Percentiles rank a stretch among this genome's conserved stretches.
phyloP scores from a whole-genome alignment of 1,284 basidiomycete genomes.

The Ganoderma lingzhi region DNA sequence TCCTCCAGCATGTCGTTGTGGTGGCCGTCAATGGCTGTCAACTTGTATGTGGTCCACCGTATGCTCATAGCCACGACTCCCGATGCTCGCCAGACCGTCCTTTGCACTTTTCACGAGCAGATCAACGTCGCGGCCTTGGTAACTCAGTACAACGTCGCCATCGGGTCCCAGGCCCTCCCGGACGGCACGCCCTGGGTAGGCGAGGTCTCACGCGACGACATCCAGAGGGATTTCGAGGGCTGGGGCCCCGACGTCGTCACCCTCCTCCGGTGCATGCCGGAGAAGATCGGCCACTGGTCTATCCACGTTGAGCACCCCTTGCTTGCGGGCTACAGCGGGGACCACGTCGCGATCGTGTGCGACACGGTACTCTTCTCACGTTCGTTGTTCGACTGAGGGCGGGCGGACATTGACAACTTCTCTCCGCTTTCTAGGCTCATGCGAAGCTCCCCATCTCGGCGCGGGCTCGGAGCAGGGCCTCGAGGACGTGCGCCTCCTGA shows the following conservation, averaged over 20 bases:
- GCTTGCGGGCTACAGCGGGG: constrained; percentile 55
- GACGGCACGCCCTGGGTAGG: constrained; percentile 55
- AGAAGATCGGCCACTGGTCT: constrained; percentile 63
- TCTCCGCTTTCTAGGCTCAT: constrained; percentile 51
- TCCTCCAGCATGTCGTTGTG: constrained; percentile 60
- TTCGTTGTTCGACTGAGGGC: too few species aligned
- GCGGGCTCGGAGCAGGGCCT: constrained; percentile 70
- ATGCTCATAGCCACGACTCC: not conserved
- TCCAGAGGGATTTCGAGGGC: constrained; percentile 54
- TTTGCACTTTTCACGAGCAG: constrained; percentile 35
- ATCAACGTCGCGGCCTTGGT: constrained; percentile 64
- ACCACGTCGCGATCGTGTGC: constrained; percentile 60
- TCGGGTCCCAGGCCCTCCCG: constrained; percentile 47
- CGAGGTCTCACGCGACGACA: constrained; percentile 49
- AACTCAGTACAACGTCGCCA: constrained; percentile 48
- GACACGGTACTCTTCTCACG: constrained; percentile 55
- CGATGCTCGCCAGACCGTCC: constrained; percentile 1
- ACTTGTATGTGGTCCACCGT: constrained; percentile 42
- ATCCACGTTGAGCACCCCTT: constrained; percentile 62
- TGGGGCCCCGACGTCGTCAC: constrained; percentile 57
- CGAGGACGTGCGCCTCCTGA: constrained; percentile 65
- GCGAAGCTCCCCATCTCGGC: constrained; percentile 68
- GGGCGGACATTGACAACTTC: too few species aligned
- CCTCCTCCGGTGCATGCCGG: constrained; percentile 53
- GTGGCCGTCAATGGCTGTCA: constrained; percentile 58